Evolutionary conservation across 257 asterid species (phyloP), one percentile per base, ranked within the genome.

Genomic region (Solanum gracilifrons): DNA sequence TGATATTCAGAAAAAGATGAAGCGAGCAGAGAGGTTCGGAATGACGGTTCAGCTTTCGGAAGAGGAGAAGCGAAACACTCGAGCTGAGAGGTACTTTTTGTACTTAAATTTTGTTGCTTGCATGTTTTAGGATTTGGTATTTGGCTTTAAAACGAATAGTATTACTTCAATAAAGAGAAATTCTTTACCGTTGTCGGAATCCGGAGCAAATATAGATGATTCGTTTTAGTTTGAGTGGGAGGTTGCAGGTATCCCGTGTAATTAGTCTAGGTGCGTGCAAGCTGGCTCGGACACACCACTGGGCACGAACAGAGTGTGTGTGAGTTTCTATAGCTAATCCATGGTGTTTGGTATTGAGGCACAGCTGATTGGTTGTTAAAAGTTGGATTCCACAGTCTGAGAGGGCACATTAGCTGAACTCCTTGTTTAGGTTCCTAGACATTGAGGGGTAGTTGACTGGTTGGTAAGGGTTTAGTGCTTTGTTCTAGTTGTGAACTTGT

Each of bases 1-100:
- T 31, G 96, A 91, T 90, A 88, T 93, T 37, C 93, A 95, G 92
- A 97, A 97, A 94, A 97, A 95, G 94, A 93, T 94, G 91, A 94
- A 93, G 88, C 95, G 99, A 9, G 98, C 98, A 10, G 99, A 97
- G 93, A 93, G 99, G 37, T 97, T 97, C 37, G 98, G 99, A 10
- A 73, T 92, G 92, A 89, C 98, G 46, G 13, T 95, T 5, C 91
- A 94, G 41, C 92, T 97, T 8, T 93, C 99, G 13, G 99, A 97
- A 89, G 88, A 92, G 83, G 98, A 96, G 89, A 96, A 96, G 90
- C 95, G 98, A 79, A 92, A 92, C 87, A 93, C 99, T 80, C 94
- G 99, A 85, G 99, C 99, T 2, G 98, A 95, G 89, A 95, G 99
- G 99, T 95, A 89, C 20, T 13, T 72, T 68, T 5, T 37, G 39